phyloP scores from a whole-genome alignment of 148 eudicot genomes.

The Chenopodium berlandieri region DNA sequence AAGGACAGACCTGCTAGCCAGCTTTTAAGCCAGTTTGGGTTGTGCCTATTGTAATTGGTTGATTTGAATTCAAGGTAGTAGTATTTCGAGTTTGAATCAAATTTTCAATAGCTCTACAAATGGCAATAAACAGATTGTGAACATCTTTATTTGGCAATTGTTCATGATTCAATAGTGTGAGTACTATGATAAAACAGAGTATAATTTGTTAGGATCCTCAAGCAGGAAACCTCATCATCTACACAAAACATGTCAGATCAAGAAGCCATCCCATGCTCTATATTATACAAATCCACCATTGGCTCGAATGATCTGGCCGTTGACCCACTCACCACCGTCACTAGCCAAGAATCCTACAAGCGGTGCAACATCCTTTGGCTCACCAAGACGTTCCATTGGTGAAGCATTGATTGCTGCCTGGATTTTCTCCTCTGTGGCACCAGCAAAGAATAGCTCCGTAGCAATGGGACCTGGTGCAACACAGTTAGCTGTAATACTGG shows the following conservation, averaged over 20 bases:
- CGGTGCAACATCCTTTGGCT: constrained; percentile 35
- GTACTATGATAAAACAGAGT: neutral
- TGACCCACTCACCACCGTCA: constrained; percentile 41
- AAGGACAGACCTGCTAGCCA: neutral
- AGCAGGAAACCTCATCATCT: neutral
- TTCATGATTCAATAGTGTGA: neutral
- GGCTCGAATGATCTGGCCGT: constrained; percentile 38
- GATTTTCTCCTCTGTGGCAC: constrained; percentile 30
- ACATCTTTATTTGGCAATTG: neutral
- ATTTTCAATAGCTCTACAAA: neutral
- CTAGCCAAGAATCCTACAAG: constrained; percentile 40
- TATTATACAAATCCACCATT: constrained; percentile 36
- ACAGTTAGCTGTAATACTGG: constrained; percentile 40
- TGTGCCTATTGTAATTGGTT: neutral
- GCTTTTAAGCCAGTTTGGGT: neutral
- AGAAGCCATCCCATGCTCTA: neutral
- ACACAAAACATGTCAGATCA: neutral
- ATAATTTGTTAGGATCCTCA: neutral
- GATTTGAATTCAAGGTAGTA: neutral
- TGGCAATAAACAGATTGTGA: neutral
- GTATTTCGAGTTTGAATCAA: neutral
- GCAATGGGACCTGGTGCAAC: constrained; percentile 47
- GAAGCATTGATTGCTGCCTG: constrained; percentile 6
- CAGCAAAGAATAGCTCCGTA: constrained; percentile 39
- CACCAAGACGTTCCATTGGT: constrained; percentile 36